Evolutionary conservation across 306 rosid species (phyloP), one percentile per base, ranked within the genome.

Genomic region (Coriaria nepalensis): DNA sequence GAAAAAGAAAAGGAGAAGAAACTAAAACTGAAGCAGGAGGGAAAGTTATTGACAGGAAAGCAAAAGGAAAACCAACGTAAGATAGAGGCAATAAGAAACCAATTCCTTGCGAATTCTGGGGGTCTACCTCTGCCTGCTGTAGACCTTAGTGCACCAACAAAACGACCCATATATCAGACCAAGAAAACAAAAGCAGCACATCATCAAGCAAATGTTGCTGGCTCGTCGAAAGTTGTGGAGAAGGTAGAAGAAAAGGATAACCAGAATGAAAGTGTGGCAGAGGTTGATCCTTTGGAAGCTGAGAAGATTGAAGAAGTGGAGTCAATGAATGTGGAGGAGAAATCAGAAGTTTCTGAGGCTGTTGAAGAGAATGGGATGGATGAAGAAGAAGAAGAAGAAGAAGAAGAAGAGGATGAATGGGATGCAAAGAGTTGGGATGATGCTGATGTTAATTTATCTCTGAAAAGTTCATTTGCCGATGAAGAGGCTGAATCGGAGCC

Each of bases 401-500:
- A 83, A 3, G 95, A 73, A 0, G 87, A 55, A 32, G 96, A 78
- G 63, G 97, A 81, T 55, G 94, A 85, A 56, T 90, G 95, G 98
- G 98, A 90, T 56, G 83, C 81, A 37, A 90, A 82, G 84, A 85
- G 94, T 71, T 90, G 94, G 94, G 95, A 85, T 57, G 95, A 90
- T 63, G 79, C 69, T 33, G 73, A 10, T 45, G 78, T 85, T 64
- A 74, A 75, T 65, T 70, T 90, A 43, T 74, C 75, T 50, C 62
- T 70, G 13, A 79, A 59, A 13, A 57, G 74, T 8, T 79, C 95
- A 13, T 90, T 90, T 71, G 93, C 84, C 40, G 94, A 90, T 33
- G 98, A 90, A 77, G 98, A 90, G 68, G 80, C 45, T 33, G 94
- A 86, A 54, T 74, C 90, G 6, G 82, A 74, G 64, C 71, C 87